Conservation (phyloP, 108 stramenopile species). For the Chaetoceros tenuissimus region DNA sequence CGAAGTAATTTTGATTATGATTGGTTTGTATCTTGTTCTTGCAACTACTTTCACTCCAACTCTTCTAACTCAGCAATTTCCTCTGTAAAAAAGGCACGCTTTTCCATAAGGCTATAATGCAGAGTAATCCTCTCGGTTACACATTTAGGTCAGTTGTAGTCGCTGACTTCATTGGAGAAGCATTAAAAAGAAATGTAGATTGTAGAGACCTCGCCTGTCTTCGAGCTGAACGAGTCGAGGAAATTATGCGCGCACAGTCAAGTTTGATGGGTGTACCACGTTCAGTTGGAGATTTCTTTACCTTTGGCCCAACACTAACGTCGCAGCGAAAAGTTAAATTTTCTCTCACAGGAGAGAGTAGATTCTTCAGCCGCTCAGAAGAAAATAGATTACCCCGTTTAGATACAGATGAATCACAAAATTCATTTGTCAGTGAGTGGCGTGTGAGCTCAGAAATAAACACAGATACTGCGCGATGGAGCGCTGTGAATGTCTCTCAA, state of each 20-base stretch:
- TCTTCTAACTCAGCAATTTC: too few relatives aligned
- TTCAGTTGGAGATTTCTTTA: slow-evolving; percentile 68
- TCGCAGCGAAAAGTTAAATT: slow-evolving; percentile 17
- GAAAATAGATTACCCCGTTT: slow-evolving; percentile 1
- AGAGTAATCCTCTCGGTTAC: slow-evolving; percentile 74
- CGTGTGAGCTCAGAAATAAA: background rate
- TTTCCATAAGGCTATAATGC: slow-evolving; percentile 57
- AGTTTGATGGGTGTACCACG: slow-evolving; percentile 67
- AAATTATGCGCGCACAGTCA: slow-evolving; percentile 67
- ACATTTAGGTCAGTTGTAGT: slow-evolving; percentile 63
- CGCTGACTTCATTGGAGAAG: slow-evolving; percentile 77
- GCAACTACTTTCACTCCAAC: too few relatives aligned
- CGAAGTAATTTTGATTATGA: too few relatives aligned
- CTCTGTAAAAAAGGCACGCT: too few relatives aligned
- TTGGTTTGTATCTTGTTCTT: too few relatives aligned
- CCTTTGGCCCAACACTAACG: slow-evolving; percentile 63
- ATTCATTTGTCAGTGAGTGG: slow-evolving; percentile 1
- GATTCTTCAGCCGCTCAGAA: slow-evolving; percentile 2
- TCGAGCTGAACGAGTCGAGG: slow-evolving; percentile 60
- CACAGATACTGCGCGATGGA: slow-evolving; percentile 30
- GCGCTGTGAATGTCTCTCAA: slow-evolving; percentile 60
- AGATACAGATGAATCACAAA: background rate
- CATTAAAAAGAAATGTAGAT: slow-evolving; percentile 60
- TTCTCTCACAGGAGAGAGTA: background rate
- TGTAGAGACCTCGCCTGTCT: slow-evolving; percentile 70